Evolutionary conservation across 495 filamentous ascomycete genomes (phyloP).

Genomic region (Penicillium waksmanii): DNA sequence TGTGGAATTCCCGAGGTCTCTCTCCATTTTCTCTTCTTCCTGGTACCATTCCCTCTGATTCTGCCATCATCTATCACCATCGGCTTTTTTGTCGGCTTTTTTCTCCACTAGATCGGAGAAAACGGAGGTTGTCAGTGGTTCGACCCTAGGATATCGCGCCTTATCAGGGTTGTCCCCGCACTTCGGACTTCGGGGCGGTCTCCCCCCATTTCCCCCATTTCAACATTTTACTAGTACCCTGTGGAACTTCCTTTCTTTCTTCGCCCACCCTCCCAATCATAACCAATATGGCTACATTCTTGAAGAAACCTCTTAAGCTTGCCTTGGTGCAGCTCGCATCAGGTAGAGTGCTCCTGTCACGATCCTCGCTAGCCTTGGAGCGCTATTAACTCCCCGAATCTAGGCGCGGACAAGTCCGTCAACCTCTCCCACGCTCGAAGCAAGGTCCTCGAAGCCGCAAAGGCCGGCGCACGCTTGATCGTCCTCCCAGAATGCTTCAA

Average conservation of each 20-base stretch:
- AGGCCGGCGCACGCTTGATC: slow-evolving; percentile 67
- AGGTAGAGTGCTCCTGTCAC: slow-evolving; percentile 40
- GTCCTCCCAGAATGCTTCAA: slow-evolving; percentile 90
- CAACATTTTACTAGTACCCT: not conserved
- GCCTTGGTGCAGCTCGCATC: slow-evolving; percentile 81
- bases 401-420: slow-evolving; percentile 76
- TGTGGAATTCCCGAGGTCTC: not conserved
- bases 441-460: slow-evolving; percentile 82
- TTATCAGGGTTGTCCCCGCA: slow-evolving; percentile 11
- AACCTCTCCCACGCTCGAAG: slow-evolving; percentile 82
- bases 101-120: not conserved
- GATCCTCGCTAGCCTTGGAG: not conserved
- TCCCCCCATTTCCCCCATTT: not conserved
- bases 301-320: slow-evolving; percentile 77
- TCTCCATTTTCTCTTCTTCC: not conserved
- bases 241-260: not conserved
- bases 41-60: not conserved
- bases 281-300: slow-evolving; percentile 52
- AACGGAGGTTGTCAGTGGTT: not conserved
- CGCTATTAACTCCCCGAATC: not conserved
- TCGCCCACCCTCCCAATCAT: not conserved
- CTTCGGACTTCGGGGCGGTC: slow-evolving; percentile 8
- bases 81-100: slow-evolving; percentile 4
- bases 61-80: not conserved
- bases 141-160: not conserved